Base-by-base conservation (phyloP, 805 yeast genomes). In the Wickerhamomyces hampshirensis region DNA sequence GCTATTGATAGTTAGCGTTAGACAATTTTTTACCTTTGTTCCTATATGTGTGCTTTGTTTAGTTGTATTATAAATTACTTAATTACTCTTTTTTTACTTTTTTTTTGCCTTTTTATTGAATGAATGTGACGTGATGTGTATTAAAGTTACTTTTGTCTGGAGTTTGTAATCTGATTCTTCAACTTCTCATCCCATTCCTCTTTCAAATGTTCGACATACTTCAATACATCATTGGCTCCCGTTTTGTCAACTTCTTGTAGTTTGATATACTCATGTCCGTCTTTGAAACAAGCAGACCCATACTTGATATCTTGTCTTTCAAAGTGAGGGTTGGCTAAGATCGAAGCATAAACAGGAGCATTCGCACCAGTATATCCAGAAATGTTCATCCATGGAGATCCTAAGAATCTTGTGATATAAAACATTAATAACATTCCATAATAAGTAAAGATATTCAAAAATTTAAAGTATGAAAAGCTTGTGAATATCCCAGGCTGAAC, bases 401-500 rank as follows among this genome's bases (percentile, higher is more conserved):
- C 98, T 19, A 77, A 54, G 46, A 71, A 66, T 46, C 98, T 73
- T 8, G 96, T 94, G 6, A 88, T 28, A 58, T 87, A 88, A 55
- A 93, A 93, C 56, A 89, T 66, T 31, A 80, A 44, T 39, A 87
- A 53, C 98, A 93, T 93, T 10, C 95, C 94, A 46, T 83, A 77
- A 55, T 77, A 85, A 1, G 95, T 81, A 58, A 89, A 68, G 5
- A 83, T 60, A 55, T 87, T 88, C 56, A 93, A 70, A 49, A 73
- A 84, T 48, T 78, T 75, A 59, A 74, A 78, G 50, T 85, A 87
- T 4, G 94, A 82, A 43, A 80, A 80, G 35, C 94, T 82, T 16
- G 82, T 81, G 60, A 93, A 88, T 18, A 93, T 85, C 13, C 99
- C 98, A 0, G 99, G 99, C 42, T 93, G 96, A 5, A 84, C 78